Percentiles rank a stretch among this genome's conserved stretches.
These are phyloP conservation scores for Acer negundo DNA, from an alignment of 345 rosid species.

Conservation along the genomic window DNA sequence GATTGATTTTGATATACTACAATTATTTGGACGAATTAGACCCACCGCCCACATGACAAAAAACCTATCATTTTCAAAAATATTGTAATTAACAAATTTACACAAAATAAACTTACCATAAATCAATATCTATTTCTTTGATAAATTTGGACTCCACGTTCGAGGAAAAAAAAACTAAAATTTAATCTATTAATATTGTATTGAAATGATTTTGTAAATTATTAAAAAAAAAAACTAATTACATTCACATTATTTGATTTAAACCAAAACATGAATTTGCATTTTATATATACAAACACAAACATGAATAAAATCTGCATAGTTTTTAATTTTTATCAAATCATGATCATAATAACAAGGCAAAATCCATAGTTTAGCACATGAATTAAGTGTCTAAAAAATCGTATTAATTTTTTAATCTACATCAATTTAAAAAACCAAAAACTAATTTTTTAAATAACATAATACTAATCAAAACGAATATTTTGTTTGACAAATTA, in stretches of 20 bases:
- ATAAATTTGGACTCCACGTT: too few species aligned
- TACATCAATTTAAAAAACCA: neutral
- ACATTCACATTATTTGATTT: too few species aligned
- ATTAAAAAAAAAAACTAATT: neutral
- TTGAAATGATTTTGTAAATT: too few species aligned
- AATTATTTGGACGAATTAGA: neutral
- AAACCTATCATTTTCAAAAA: neutral
- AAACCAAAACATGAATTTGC: too few species aligned
- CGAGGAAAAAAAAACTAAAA: too few species aligned
- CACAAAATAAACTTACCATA: neutral
- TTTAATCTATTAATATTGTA: too few species aligned
- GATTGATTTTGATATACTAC: neutral
- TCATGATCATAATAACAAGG: neutral
- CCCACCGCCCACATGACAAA: neutral
- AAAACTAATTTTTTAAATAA: too few species aligned
- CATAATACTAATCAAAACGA: neutral
- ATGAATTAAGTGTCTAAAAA: neutral
- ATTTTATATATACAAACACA: neutral
- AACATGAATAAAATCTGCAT: neutral
- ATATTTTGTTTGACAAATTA: neutral
- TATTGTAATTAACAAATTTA: too few species aligned
- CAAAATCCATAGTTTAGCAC: constrained; percentile 5
- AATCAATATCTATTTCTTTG: neutral
- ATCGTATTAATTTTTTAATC: neutral
- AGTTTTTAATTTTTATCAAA: neutral